Evolutionary conservation across 2,329 filamentous ascomycete species (phyloP).

Genomic region (Cercospora beticola): DNA sequence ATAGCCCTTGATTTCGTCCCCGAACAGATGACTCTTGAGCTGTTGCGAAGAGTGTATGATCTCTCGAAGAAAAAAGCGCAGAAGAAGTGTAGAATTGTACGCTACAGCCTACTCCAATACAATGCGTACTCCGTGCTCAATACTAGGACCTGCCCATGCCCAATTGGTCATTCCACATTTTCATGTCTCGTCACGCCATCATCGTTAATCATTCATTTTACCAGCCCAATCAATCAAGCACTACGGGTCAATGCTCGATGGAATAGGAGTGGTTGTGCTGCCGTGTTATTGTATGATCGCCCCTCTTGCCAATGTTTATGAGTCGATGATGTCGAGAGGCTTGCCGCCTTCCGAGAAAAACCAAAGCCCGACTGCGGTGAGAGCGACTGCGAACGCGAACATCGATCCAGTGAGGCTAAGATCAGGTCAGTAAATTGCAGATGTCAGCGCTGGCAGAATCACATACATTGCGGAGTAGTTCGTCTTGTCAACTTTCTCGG

Average conservation of each 20-base stretch:
- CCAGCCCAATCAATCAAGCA: neutral
- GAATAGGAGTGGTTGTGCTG: neutral
- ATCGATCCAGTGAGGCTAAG: constrained; percentile 17
- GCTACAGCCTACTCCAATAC: constrained; percentile 1
- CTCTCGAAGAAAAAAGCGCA: neutral
- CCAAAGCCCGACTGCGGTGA: constrained; percentile 16
- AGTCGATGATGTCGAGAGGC: constrained; percentile 14
- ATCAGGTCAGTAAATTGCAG: neutral
- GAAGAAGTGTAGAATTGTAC: neutral
- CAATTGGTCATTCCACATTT: neutral
- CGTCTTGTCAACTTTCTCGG: constrained; percentile 2
- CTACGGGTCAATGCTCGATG: neutral
- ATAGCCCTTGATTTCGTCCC: neutral
- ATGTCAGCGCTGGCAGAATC: neutral
- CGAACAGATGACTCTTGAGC: neutral
- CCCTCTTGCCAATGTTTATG: constrained; percentile 2
- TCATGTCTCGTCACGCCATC: constrained; percentile 4
- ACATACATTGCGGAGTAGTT: constrained; percentile 12
- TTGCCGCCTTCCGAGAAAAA: constrained; percentile 15
- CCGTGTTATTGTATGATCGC: neutral
- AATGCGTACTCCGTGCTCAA: constrained; percentile 1
- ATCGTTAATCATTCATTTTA: constrained; percentile 7
- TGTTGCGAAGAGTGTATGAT: neutral
- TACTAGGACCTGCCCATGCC: constrained; percentile 12
- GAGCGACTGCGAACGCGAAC: constrained; percentile 19